Evolutionary conservation across 345 rosid species (phyloP).

Genomic region (Melaleuca quinquenervia): DNA sequence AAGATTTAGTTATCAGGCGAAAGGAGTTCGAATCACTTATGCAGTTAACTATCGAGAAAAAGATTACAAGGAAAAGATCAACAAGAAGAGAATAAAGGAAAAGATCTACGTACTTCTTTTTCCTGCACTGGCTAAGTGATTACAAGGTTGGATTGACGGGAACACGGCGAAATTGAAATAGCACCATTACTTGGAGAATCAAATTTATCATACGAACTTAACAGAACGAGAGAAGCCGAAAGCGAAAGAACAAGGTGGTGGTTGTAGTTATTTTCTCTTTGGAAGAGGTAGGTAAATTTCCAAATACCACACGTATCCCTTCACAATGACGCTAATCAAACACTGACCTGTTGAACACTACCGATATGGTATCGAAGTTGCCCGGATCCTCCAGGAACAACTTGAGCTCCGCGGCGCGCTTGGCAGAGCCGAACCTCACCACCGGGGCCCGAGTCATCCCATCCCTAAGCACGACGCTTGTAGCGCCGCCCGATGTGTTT

Average conservation of each 20-base stretch:
- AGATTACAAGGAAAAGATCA: too few relatives aligned
- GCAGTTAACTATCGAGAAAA: background rate
- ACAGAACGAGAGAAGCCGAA: too few relatives aligned
- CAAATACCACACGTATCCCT: background rate
- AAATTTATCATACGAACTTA: too few relatives aligned
- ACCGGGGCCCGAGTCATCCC: conserved; percentile 89
- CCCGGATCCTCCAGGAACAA: conserved; percentile 61
- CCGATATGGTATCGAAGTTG: conserved; percentile 51
- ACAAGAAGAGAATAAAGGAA: background rate
- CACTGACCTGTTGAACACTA: conserved; percentile 58
- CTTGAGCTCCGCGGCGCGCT: conserved; percentile 66
- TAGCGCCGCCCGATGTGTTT: conserved; percentile 62
- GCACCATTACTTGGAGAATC: too few relatives aligned
- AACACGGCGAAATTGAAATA: too few relatives aligned
- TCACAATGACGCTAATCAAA: background rate
- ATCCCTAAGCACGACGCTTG: conserved; percentile 44
- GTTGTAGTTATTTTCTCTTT: background rate
- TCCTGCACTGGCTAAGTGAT: background rate
- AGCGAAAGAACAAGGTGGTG: background rate
- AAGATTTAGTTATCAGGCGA: background rate
- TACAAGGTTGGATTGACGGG: too few relatives aligned
- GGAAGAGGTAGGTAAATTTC: background rate
- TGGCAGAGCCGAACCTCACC: conserved; percentile 43
- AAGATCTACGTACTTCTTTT: background rate
- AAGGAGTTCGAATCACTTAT: background rate